A percentile compares a stretch with the other conserved stretches of the same genome.
These are phyloP conservation scores for Trichoderma citrinoviride DNA, from an alignment of 2,329 filamentous ascomycete species.

Conservation along the genomic window DNA sequence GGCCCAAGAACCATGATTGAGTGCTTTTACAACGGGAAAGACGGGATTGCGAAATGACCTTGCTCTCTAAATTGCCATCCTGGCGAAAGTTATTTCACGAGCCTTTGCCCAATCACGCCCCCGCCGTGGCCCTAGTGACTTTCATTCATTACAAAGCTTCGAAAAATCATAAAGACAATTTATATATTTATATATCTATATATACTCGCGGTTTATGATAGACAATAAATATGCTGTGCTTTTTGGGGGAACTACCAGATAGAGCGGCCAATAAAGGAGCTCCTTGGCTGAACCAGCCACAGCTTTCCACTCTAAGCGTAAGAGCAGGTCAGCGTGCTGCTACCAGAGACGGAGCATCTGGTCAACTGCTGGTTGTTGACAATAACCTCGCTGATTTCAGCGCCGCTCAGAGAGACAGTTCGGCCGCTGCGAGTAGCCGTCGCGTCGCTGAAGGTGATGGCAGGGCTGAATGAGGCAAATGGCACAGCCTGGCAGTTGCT, in stretches of 20 bases:
- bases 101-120: too few relatives aligned
- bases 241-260: neutral
- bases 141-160: too few relatives aligned
- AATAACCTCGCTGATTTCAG: slow-evolving; percentile 1
- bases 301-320: neutral
- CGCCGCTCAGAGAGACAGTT: slow-evolving; percentile 7
- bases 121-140: too few relatives aligned
- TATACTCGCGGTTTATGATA: neutral
- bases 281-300: too few relatives aligned
- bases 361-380: slow-evolving; percentile 14
- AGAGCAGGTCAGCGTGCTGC: slow-evolving; percentile 9
- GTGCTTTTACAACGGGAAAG: too few relatives aligned
- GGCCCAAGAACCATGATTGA: too few relatives aligned
- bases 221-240: neutral
- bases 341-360: slow-evolving; percentile 4
- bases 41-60: too few relatives aligned
- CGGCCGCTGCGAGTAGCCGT: neutral
- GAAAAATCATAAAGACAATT: neutral
- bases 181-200: neutral
- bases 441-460: slow-evolving; percentile 8
- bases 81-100: too few relatives aligned
- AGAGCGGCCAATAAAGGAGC: too few relatives aligned
- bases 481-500: slow-evolving; percentile 5
- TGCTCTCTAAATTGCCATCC: too few relatives aligned
- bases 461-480: slow-evolving; percentile 14